phyloP scores from a whole-genome alignment of 306 rosid genomes.

The Sicyos baderoa region DNA sequence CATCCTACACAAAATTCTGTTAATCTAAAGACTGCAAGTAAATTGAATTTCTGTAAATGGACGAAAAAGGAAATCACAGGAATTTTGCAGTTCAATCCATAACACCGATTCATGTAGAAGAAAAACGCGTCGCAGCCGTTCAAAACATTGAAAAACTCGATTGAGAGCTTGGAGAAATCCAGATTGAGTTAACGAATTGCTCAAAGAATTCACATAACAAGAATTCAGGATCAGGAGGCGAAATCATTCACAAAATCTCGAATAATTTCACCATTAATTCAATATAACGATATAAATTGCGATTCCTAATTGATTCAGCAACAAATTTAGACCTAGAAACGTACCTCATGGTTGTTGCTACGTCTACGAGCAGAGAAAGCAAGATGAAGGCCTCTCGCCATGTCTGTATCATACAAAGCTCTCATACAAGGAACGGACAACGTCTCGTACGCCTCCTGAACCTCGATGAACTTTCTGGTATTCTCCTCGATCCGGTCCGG shows the following conservation, averaged over 20 bases:
- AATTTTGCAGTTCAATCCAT: neutral
- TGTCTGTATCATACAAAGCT: conserved; percentile 60
- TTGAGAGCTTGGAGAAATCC: neutral
- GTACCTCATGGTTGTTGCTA: conserved; percentile 8
- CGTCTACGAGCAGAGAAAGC: conserved; percentile 47
- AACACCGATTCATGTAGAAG: conserved; percentile 2
- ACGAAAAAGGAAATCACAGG: neutral
- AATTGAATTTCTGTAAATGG: neutral
- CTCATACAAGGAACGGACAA: conserved; percentile 53
- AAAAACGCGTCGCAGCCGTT: no score
- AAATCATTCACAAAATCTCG: neutral
- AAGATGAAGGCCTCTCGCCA: conserved; percentile 66
- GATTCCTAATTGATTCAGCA: conserved; percentile 1
- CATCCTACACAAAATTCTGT: neutral
- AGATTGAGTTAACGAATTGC: neutral
- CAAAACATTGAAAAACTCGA: neutral
- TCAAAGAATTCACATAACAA: neutral
- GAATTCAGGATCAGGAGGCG: neutral
- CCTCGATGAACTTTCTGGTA: conserved; percentile 59
- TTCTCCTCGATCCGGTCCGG: conserved; percentile 76
- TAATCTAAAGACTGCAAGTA: neutral
- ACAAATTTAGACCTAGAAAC: neutral
- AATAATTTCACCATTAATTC: neutral
- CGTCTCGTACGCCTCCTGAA: conserved; percentile 85
- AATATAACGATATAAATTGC: neutral